phyloP scores from a whole-genome alignment of 805 yeast species.

The Saccharomycopsis schoenii region DNA sequence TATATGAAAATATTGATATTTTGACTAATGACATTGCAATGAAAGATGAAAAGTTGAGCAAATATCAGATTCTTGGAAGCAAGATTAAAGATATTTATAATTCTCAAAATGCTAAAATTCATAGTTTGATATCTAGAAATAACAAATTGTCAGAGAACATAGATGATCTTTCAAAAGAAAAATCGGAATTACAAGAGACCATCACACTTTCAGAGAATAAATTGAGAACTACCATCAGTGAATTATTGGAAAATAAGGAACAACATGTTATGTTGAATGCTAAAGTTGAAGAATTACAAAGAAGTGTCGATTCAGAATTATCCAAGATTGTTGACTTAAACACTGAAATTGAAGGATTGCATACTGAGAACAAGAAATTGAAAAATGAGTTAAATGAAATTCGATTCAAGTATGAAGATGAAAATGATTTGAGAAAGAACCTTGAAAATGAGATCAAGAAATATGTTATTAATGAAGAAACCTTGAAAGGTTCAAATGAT shows the following conservation, averaged over 20 bases:
- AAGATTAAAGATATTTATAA: slow-evolving; percentile 19
- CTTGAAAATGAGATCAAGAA: slow-evolving; percentile 13
- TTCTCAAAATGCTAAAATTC: slow-evolving; percentile 13
- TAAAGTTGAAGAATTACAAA: slow-evolving; percentile 4
- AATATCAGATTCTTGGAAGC: slow-evolving; percentile 13
- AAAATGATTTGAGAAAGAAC: slow-evolving; percentile 1
- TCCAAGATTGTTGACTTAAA: slow-evolving; percentile 15
- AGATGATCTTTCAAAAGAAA: slow-evolving; percentile 12
- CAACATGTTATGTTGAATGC: background rate
- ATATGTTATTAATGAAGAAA: slow-evolving; percentile 21
- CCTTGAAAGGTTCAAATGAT: slow-evolving; percentile 17
- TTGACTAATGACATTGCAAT: slow-evolving; percentile 7
- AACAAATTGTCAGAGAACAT: slow-evolving; percentile 1
- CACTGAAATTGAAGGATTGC: slow-evolving; percentile 8
- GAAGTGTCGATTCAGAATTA: slow-evolving; percentile 8
- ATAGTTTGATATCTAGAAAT: slow-evolving; percentile 6
- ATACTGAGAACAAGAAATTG: slow-evolving; percentile 3
- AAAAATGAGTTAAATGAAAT: background rate
- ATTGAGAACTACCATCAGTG: slow-evolving; percentile 5
- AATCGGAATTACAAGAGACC: slow-evolving; percentile 5
- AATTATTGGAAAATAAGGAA: background rate
- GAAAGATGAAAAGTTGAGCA: slow-evolving; percentile 13
- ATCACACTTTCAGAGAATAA: slow-evolving; percentile 10
- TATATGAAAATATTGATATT: slow-evolving; percentile 13
- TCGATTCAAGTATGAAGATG: slow-evolving; percentile 9